Evolutionary conservation across 768 basidiomycete genomes (phyloP).

Genomic region (Inosperma sp.): DNA sequence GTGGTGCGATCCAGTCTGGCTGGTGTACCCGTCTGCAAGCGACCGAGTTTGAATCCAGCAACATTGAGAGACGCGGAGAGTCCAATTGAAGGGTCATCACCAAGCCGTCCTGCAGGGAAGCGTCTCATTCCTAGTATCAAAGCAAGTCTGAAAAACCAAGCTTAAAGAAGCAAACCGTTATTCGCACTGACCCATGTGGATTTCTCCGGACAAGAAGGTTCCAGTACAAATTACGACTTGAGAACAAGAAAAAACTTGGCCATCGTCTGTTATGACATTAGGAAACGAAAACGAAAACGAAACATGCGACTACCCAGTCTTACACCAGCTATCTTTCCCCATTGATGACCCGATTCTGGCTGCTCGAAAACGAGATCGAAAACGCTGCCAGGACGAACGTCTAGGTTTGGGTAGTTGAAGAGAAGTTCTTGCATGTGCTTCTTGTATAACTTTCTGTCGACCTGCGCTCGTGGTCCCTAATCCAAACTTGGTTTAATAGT

Average conservation of each 20-base stretch:
- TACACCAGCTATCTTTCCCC: constrained; percentile 61
- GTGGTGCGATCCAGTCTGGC: constrained; percentile 68
- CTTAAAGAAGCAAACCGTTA: not conserved
- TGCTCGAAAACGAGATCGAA: constrained; percentile 72
- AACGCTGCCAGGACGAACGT: constrained; percentile 68
- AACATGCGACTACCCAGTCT: constrained; percentile 47
- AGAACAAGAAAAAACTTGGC: constrained; percentile 70
- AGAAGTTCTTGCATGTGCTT: constrained; percentile 71
- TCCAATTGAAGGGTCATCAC: constrained; percentile 66
- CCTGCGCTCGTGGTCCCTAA: constrained; percentile 88
- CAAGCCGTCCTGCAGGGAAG: constrained; percentile 74
- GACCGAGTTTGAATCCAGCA: constrained; percentile 78
- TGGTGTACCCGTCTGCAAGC: constrained; percentile 84
- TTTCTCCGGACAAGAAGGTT: constrained; percentile 87
- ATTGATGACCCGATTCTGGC: constrained; percentile 33
- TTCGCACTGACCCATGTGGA: constrained; percentile 70
- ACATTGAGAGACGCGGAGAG: constrained; percentile 69
- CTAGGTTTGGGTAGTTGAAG: constrained; percentile 60
- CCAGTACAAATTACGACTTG: constrained; percentile 88
- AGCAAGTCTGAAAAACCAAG: not conserved
- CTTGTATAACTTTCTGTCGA: constrained; percentile 83
- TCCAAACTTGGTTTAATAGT: constrained; percentile 1
- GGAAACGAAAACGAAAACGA: not conserved
- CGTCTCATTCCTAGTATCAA: constrained; percentile 52
- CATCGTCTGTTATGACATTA: constrained; percentile 48